These are phyloP conservation scores for Mucuna pruriens DNA, from an alignment of 306 rosid genomes.

Conservation along the genomic window DNA sequence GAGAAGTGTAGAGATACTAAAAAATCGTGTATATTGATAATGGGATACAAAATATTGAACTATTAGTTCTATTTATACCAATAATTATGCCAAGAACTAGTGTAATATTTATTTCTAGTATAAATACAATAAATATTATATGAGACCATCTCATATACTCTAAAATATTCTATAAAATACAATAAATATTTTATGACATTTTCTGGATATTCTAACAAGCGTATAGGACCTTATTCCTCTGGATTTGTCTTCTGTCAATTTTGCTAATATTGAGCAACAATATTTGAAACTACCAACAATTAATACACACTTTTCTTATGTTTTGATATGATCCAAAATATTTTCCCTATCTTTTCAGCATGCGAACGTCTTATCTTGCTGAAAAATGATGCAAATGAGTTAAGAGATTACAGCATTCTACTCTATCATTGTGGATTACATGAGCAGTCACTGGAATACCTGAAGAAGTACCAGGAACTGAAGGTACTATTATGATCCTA, in stretches of 20 bases:
- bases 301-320: neutral
- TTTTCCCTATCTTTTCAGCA: slow-evolving; percentile 56
- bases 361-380: slow-evolving; percentile 91
- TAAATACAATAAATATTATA: no score
- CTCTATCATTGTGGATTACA: slow-evolving; percentile 90
- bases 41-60: neutral
- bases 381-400: slow-evolving; percentile 66
- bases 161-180: neutral
- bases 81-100: neutral
- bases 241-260: neutral
- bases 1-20: neutral
- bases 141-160: neutral
- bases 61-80: neutral
- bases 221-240: neutral
- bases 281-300: neutral
- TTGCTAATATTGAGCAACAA: neutral
- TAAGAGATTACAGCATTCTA: slow-evolving; percentile 90
- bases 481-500: slow-evolving; percentile 50
- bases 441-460: slow-evolving; percentile 64
- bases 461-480: slow-evolving; percentile 59
- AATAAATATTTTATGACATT: neutral
- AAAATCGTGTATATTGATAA: neutral
- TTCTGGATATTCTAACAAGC: neutral
- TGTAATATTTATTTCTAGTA: neutral
- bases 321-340: slow-evolving; percentile 24